Base-by-base conservation (phyloP, 1,139 yeast species). In the Saccharomycopsis hybrid region DNA sequence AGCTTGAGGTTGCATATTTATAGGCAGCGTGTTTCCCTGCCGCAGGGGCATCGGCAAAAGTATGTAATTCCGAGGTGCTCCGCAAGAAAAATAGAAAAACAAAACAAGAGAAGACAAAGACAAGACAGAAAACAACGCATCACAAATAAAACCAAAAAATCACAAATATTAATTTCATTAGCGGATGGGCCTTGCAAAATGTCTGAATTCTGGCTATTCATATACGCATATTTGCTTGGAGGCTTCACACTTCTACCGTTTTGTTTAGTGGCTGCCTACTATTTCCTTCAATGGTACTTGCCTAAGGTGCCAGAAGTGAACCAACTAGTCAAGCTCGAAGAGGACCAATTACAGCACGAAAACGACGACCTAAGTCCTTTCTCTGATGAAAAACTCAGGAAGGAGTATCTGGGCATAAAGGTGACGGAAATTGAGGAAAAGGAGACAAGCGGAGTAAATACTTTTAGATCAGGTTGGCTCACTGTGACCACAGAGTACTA, bases 161-260 rank as follows among this genome's bases (percentile, higher is more conserved):
- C 18, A 18, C 18, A 18, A 18, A 18, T 18, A 18, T 18, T 18
- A 18, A 18, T 18, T 18, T 18, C 18, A 18, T 18, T 18, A 18
- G 18, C 18, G 18, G 18, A 18, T 18, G 18, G 18, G 18, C 18
- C 18, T 18, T 18, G 18, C 18, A 18, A 18, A 18, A 18, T 18
- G 18, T 18, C 18, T 18, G 18, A 18, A 9, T 36, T 36, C n/a
- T 36, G 9, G 18, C 7, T 36, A 7, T 60, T 65, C 28, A 46
- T 74, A 8, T 61, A 62, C 29, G 67, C 71, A 2, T 85, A 82
- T 61, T 44, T 87, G 1, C 48, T 85, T 3, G 97, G 97, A 4
- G 96, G 96, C 0, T 43, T 89, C 4, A 86, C 96, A 0, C 77
- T 89, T 55, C 62, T 87, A 24, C 96, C 96, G 0, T 55, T 81